Percentiles rank a stretch among this genome's conserved stretches.
phyloP scores from a whole-genome alignment of 495 filamentous ascomycete species.

The Rhypophila decipiens region DNA sequence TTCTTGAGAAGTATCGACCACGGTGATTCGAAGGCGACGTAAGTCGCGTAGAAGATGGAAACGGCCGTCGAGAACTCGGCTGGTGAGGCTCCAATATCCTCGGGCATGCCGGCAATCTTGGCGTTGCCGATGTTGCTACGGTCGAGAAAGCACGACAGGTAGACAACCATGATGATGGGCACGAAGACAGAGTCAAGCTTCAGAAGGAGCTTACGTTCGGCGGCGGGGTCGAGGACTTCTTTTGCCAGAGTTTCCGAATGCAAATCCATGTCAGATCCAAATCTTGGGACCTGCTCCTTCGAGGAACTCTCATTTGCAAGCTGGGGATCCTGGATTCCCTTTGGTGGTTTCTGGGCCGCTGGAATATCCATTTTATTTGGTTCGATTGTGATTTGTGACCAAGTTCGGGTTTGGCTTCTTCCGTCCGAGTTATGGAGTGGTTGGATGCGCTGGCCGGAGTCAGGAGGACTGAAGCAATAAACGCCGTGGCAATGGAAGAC shows the following conservation, averaged over 20 bases:
- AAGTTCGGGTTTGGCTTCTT: too few relatives aligned
- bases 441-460: too few relatives aligned
- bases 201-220: slow-evolving; percentile 46
- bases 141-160: slow-evolving; percentile 54
- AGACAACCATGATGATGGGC: slow-evolving; percentile 48
- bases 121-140: slow-evolving; percentile 48
- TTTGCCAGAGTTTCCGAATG: not conserved
- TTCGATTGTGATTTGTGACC: too few relatives aligned
- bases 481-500: too few relatives aligned
- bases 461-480: too few relatives aligned
- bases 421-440: too few relatives aligned
- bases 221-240: slow-evolving; percentile 38
- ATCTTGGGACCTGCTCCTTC: not conserved
- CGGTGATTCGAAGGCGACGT: slow-evolving; percentile 67
- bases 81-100: slow-evolving; percentile 45
- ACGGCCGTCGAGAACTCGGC: slow-evolving; percentile 58
- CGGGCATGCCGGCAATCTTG: slow-evolving; percentile 36
- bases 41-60: slow-evolving; percentile 79
- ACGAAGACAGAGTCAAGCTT: slow-evolving; percentile 47
- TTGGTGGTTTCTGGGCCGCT: too few relatives aligned
- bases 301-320: too few relatives aligned
- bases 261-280: slow-evolving; percentile 1
- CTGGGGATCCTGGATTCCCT: too few relatives aligned
- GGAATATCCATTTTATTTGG: too few relatives aligned
- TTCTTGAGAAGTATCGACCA: slow-evolving; percentile 75